phyloP scores from a whole-genome alignment of 192 early-diverging fungal genomes.

The Pilaira anomala region DNA sequence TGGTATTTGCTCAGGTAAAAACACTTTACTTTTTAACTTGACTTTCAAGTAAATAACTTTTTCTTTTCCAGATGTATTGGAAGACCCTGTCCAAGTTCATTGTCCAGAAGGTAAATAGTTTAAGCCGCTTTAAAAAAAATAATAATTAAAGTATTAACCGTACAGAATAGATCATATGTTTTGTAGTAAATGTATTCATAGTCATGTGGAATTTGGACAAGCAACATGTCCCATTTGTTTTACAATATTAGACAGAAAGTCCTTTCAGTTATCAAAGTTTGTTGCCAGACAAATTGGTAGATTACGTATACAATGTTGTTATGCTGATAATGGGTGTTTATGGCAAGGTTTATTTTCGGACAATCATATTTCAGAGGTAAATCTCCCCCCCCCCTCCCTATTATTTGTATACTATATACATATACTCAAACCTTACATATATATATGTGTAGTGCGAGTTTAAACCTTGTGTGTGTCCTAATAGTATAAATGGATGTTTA shows the following conservation, averaged over 20 bases:
- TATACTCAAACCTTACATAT: too few species aligned
- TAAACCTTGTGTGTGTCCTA: conserved; percentile 25
- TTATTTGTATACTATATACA: too few species aligned
- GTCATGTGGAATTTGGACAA: background rate
- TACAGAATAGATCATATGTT: conserved; percentile 29
- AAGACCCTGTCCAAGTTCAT: conserved; percentile 38
- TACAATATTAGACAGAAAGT: conserved; percentile 4
- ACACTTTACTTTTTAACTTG: background rate
- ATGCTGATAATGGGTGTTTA: conserved; percentile 21
- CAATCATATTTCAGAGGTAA: conserved; percentile 19
- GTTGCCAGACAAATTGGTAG: conserved; percentile 31
- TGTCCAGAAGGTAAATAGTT: conserved; percentile 35
- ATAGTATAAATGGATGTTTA: conserved; percentile 28
- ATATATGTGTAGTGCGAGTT: conserved; percentile 20
- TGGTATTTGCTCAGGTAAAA: conserved; percentile 25
- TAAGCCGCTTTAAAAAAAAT: background rate
- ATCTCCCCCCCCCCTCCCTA: too few species aligned
- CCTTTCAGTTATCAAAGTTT: conserved; percentile 36
- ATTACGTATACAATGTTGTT: conserved; percentile 22
- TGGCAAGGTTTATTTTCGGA: conserved; percentile 29
- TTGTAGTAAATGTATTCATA: conserved; percentile 17
- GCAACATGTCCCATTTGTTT: conserved; percentile 18
- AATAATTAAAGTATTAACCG: conserved; percentile 5
- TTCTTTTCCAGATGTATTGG: conserved; percentile 32
- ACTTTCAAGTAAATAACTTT: background rate